Evolutionary conservation across 2,329 filamentous ascomycete species (phyloP).

Genomic region (Thermomyces lanuginosus): DNA sequence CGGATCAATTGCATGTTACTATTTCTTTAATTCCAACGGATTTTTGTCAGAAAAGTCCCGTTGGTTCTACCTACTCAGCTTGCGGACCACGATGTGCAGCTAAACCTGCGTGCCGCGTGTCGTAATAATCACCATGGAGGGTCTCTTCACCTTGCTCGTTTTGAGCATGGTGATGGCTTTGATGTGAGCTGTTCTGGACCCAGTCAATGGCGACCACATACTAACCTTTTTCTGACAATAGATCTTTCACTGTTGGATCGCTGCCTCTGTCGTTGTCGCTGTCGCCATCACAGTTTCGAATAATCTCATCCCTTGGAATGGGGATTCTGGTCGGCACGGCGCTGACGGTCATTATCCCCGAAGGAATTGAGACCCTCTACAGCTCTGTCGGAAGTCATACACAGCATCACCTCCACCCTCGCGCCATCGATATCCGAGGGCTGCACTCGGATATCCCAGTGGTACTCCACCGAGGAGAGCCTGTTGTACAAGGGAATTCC

Average conservation of each 20-base stretch:
- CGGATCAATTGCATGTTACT: no score
- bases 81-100: no score
- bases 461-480: constrained; percentile 3
- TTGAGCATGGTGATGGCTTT: constrained; percentile 50
- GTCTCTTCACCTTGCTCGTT: constrained; percentile 47
- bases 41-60: no score
- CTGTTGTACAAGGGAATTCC: constrained; percentile 6
- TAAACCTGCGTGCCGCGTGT: no score
- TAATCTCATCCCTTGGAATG: constrained; percentile 84
- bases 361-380: constrained; percentile 83
- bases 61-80: no score
- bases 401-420: constrained; percentile 18
- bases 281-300: constrained; percentile 67
- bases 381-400: constrained; percentile 28
- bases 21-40: no score
- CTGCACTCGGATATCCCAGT: constrained; percentile 7
- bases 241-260: constrained; percentile 84
- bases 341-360: constrained; percentile 91
- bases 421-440: constrained; percentile 15
- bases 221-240: constrained; percentile 22
- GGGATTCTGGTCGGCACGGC: constrained; percentile 90
- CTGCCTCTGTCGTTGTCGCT: constrained; percentile 79
- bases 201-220: constrained; percentile 2
- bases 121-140: constrained; percentile 45
- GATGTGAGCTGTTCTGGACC: constrained; percentile 33